Evolutionary conservation across 2,329 filamentous ascomycete genomes (phyloP).

Genomic region (Penicillium sp.): DNA sequence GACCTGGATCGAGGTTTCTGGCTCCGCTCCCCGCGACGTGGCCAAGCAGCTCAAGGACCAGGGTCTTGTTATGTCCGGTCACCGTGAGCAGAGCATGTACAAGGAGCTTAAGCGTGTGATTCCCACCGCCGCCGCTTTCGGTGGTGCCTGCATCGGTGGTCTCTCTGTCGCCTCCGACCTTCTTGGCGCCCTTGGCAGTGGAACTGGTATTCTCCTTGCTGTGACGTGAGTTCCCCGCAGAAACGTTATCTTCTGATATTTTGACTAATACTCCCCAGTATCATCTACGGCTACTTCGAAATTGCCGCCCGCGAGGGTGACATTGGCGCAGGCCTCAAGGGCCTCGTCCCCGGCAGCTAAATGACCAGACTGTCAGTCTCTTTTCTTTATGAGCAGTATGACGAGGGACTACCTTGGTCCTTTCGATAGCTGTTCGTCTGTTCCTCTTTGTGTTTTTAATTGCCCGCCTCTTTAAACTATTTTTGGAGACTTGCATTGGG

Average conservation of each 20-base stretch:
- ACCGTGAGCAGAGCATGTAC: constrained; percentile 99
- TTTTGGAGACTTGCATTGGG: constrained; percentile 25
- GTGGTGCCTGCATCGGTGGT: constrained; percentile 97
- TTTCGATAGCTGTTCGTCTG: constrained; percentile 19
- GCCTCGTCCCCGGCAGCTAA: constrained; percentile 53
- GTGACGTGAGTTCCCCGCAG: constrained; percentile 75
- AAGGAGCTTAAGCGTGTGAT: constrained; percentile 99
- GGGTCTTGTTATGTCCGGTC: constrained; percentile 97
- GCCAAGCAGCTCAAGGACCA: constrained; percentile 99
- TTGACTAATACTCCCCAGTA: constrained; percentile 53
- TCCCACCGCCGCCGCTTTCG: constrained; percentile 94
- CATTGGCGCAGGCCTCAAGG: constrained; percentile 66
- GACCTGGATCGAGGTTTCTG: constrained; percentile 99
- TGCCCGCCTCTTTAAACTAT: constrained; percentile 19
- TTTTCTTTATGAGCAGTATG: constrained; percentile 32
- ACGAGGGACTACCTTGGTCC: constrained; percentile 21
- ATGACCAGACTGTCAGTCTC: constrained; percentile 11
- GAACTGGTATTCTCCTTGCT: constrained; percentile 95
- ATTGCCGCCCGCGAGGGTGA: constrained; percentile 99
- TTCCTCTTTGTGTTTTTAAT: constrained; percentile 27
- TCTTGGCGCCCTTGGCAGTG: constrained; percentile 89
- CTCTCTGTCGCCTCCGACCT: constrained; percentile 94
- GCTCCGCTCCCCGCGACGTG: constrained; percentile 93
- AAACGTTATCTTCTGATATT: neutral
- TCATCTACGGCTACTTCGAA: constrained; percentile 99